Evolutionary conservation across 2,329 filamentous ascomycete genomes (phyloP).

Genomic region (Epichloe gansuensis): DNA sequence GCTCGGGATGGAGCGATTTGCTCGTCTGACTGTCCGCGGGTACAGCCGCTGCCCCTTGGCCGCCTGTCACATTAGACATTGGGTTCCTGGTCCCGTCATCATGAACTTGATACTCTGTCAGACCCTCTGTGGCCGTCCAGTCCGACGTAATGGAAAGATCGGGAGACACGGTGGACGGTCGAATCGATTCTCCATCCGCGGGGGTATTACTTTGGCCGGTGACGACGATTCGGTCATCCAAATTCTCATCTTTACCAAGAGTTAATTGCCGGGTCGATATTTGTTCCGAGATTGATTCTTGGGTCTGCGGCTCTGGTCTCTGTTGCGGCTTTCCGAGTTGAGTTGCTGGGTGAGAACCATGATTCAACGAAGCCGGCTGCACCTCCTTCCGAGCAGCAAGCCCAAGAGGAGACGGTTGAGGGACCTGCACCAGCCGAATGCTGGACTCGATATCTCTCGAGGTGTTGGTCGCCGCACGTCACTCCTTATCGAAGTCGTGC

Average conservation of each 20-base stretch:
- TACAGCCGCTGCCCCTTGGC: not conserved
- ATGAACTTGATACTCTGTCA: not conserved
- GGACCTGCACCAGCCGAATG: not conserved
- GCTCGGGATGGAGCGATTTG: not conserved
- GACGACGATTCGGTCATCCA: not conserved
- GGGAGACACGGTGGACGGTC: conserved; percentile 6
- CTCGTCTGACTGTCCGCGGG: not conserved
- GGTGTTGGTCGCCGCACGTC: not conserved
- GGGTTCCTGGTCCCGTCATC: not conserved
- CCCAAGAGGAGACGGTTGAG: not conserved
- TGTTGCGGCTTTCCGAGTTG: not conserved
- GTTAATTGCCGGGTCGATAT: not conserved
- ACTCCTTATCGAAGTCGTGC: not conserved
- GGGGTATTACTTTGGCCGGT: not conserved
- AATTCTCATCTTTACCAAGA: not conserved
- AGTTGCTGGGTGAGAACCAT: not conserved
- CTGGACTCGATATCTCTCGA: not conserved
- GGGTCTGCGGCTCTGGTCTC: not conserved
- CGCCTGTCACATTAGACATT: not conserved
- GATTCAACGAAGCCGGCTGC: not conserved
- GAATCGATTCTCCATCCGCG: conserved; percentile 1
- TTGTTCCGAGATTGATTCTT: not conserved
- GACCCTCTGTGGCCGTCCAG: not conserved
- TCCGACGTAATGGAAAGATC: conserved; percentile 5
- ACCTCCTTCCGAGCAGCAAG: not conserved